Base-by-base conservation (phyloP, 352 stramenopile species). In the Phytophthora ramorum region DNA sequence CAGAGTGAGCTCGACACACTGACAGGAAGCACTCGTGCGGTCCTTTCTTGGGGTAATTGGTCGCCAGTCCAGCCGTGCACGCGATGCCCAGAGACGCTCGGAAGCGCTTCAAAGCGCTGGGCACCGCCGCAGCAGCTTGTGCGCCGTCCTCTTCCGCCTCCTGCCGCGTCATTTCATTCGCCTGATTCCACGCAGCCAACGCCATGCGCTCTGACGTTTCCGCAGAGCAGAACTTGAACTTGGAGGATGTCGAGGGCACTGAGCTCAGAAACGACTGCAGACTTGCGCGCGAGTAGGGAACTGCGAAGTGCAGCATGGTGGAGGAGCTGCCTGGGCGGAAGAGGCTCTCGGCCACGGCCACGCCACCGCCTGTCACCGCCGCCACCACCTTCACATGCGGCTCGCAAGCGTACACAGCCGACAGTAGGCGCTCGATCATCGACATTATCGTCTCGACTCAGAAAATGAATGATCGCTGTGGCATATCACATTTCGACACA, bases 11-110 rank as follows among this genome's bases (percentile, higher is more conserved):
- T 20, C 65, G 70, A 28, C 82, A 91, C 5, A 92, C 63, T 13
- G 83, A 90, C 49, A 92, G 51, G 47, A 95, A 94, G 32, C 73
- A 87, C 57, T 92, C 78, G 48, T 94, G 81, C 13, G 74, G 65
- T 0, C 86, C 86, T 26, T 80, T 76, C 24, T 89, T 87, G 16
- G 74, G 69, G 40, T 89, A 85, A 28, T 76, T 87, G 2, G 82
- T 90, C 43, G 80, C 79, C 7, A 96, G 58, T 40, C 82, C 82
- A 40, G 85, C 89, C 1, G 87, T 91, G 63, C 87, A 95, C 2
- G 75, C 87, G 26, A 96, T 77, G 3, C 89, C 87, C 12, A 94
- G 38, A 12, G 73, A 71, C 6, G 49, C 24, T 2, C 58, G 69
- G 30, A 85, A 91, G 12, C 72, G 70, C 22, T 54, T 49, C 28